These are phyloP conservation scores for Aspergillus sclerotiicarbonarius DNA, from an alignment of 495 filamentous ascomycete genomes.

Conservation along the genomic window DNA sequence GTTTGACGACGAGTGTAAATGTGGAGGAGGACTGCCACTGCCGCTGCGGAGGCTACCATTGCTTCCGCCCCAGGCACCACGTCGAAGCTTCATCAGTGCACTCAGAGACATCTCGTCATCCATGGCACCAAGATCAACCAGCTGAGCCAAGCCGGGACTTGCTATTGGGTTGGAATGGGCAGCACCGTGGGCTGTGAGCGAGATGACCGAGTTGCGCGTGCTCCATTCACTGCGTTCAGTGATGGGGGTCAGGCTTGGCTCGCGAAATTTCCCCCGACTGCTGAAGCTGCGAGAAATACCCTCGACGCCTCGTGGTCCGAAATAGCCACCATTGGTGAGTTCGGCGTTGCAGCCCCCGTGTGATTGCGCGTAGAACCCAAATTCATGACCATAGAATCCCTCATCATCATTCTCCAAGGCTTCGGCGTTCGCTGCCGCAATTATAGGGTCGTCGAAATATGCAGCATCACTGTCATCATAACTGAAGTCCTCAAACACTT, in stretches of 20 bases:
- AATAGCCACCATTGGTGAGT: constrained; percentile 84
- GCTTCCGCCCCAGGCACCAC: constrained; percentile 77
- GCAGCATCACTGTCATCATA: constrained; percentile 60
- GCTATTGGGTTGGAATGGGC: constrained; percentile 43
- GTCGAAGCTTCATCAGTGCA: constrained; percentile 68
- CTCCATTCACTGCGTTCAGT: constrained; percentile 95
- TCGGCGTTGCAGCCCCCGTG: constrained; percentile 46
- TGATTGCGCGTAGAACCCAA: constrained; percentile 89
- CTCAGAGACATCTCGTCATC: constrained; percentile 72
- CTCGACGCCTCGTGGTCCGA: constrained; percentile 66
- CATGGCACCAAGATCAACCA: constrained; percentile 64
- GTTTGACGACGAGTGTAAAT: constrained; percentile 33
- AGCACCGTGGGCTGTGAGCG: constrained; percentile 57
- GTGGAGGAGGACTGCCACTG: constrained; percentile 57
- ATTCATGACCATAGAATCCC: constrained; percentile 93
- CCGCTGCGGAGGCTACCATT: constrained; percentile 67
- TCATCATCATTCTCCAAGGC: constrained; percentile 89
- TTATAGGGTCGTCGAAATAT: constrained; percentile 80
- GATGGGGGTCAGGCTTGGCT: constrained; percentile 93
- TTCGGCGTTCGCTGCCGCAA: constrained; percentile 92
- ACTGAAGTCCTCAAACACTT: constrained; percentile 54
- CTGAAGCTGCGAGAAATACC: constrained; percentile 65
- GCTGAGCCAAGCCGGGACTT: constrained; percentile 66
- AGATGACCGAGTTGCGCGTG: constrained; percentile 87
- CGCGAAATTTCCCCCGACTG: constrained; percentile 68